These are phyloP conservation scores for Fraxinus greggii DNA, from an alignment of 305 asterid genomes.

Conservation along the genomic window DNA sequence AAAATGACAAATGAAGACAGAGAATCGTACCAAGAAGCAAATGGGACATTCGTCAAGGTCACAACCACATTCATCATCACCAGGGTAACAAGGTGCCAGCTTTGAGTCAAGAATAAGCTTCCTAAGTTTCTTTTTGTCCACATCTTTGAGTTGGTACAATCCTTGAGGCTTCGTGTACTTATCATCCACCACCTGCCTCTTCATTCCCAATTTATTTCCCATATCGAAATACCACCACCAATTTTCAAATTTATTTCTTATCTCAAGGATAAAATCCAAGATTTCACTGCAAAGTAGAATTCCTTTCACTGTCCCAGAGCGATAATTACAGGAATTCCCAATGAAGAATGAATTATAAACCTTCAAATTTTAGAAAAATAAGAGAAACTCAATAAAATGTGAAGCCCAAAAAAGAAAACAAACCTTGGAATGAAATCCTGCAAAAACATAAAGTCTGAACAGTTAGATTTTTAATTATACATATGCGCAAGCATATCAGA, in stretches of 20 bases:
- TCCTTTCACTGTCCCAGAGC: slow-evolving; percentile 21
- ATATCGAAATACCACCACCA: slow-evolving; percentile 31
- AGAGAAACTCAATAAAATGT: slow-evolving; percentile 23
- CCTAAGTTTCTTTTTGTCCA: slow-evolving; percentile 95
- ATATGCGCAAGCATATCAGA: slow-evolving; percentile 10
- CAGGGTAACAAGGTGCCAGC: slow-evolving; percentile 97
- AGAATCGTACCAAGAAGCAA: slow-evolving; percentile 87
- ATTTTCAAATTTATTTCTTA: neutral
- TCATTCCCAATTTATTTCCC: slow-evolving; percentile 98
- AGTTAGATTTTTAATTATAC: neutral
- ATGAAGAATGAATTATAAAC: slow-evolving; percentile 22
- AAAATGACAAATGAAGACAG: neutral
- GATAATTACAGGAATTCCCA: slow-evolving; percentile 19
- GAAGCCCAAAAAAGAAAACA: slow-evolving; percentile 21
- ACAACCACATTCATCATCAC: slow-evolving; percentile 71
- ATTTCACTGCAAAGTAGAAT: slow-evolving; percentile 21
- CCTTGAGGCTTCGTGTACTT: slow-evolving; percentile 99
- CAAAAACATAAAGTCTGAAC: neutral
- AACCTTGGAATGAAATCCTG: slow-evolving; percentile 33
- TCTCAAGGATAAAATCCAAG: slow-evolving; percentile 4
- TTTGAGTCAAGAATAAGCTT: slow-evolving; percentile 88
- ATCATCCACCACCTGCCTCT: slow-evolving; percentile 94
- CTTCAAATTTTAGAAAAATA: slow-evolving; percentile 20
- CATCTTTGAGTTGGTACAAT: slow-evolving; percentile 91
- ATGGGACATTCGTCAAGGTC: slow-evolving; percentile 98